Evolutionary conservation across 768 basidiomycete genomes (phyloP).

Genomic region (Calocera cornea): DNA sequence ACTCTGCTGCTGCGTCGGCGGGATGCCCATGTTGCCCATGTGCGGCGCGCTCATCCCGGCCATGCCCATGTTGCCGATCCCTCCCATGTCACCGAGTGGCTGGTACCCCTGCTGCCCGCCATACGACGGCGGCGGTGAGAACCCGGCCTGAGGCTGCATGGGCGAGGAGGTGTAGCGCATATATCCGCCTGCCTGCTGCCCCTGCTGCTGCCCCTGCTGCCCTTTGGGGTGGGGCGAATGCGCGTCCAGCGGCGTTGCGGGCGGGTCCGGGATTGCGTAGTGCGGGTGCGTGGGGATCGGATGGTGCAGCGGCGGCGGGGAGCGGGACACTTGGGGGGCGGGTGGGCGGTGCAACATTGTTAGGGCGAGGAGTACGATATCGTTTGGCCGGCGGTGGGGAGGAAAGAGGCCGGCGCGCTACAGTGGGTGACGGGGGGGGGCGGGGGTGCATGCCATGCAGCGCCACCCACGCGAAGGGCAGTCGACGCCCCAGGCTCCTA

Average conservation of each 20-base stretch:
- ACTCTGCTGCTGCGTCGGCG: slow-evolving; percentile 12
- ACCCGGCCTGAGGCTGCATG: slow-evolving; percentile 20
- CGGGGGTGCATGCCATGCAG: too few relatives aligned
- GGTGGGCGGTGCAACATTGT: not conserved
- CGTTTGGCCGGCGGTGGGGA: too few relatives aligned
- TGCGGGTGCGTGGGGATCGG: slow-evolving; percentile 80
- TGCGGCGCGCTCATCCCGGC: not conserved
- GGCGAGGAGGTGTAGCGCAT: slow-evolving; percentile 59
- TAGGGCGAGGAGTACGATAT: too few relatives aligned
- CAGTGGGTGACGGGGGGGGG: too few relatives aligned
- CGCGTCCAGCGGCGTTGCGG: slow-evolving; percentile 42
- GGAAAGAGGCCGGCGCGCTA: too few relatives aligned
- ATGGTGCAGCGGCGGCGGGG: slow-evolving; percentile 60
- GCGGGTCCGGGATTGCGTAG: slow-evolving; percentile 63
- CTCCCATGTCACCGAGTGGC: not conserved
- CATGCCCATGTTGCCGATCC: not conserved
- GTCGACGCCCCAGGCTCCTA: too few relatives aligned
- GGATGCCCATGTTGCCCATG: slow-evolving; percentile 5
- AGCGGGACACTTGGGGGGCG: not conserved
- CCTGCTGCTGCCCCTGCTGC: slow-evolving; percentile 20
- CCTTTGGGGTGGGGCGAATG: slow-evolving; percentile 33
- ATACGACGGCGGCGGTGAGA: slow-evolving; percentile 6
- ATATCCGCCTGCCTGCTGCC: slow-evolving; percentile 32
- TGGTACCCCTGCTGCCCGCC: slow-evolving; percentile 27
- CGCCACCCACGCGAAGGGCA: too few relatives aligned